These are phyloP conservation scores for Prunus kanzakura DNA, from an alignment of 306 rosid genomes.

Conservation along the genomic window DNA sequence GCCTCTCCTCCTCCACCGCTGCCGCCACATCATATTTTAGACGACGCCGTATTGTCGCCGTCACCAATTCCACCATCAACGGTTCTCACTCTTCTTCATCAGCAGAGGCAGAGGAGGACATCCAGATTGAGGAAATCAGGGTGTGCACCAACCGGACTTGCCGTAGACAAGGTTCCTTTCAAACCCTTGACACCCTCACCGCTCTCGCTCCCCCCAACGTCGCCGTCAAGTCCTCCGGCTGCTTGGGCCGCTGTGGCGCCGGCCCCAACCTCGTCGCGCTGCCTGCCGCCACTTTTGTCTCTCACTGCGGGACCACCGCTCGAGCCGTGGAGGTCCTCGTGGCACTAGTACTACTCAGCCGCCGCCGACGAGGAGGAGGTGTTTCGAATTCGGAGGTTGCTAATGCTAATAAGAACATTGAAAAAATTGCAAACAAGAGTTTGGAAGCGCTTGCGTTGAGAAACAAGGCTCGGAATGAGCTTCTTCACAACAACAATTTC, in stretches of 20 bases:
- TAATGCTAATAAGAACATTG: not conserved
- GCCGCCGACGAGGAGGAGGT: conserved; percentile 5
- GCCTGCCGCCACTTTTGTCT: conserved; percentile 47
- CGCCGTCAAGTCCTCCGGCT: conserved; percentile 58
- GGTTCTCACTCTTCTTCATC: not conserved
- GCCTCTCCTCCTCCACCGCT: no score
- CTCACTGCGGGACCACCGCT: conserved; percentile 67
- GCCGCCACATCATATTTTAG: no score
- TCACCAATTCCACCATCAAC: not conserved
- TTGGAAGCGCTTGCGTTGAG: conserved; percentile 80
- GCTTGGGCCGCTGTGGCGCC: conserved; percentile 71
- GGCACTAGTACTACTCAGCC: not conserved
- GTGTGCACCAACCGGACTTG: conserved; percentile 85
- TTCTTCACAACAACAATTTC: conserved; percentile 39
- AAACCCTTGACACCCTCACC: conserved; percentile 62
- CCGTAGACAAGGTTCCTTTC: conserved; percentile 79
- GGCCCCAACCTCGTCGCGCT: conserved; percentile 77
- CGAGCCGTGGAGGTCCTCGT: conserved; percentile 55
- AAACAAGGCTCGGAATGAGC: conserved; percentile 57
- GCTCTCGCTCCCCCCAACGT: conserved; percentile 62
- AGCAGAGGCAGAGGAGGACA: not conserved
- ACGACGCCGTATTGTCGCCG: not conserved
- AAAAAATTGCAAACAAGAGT: conserved; percentile 25
- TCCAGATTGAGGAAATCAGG: conserved; percentile 44
- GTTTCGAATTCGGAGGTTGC: conserved; percentile 9